Evolutionary conservation across 805 yeast genomes (phyloP).

Genomic region (Pichia cephalocereana): DNA sequence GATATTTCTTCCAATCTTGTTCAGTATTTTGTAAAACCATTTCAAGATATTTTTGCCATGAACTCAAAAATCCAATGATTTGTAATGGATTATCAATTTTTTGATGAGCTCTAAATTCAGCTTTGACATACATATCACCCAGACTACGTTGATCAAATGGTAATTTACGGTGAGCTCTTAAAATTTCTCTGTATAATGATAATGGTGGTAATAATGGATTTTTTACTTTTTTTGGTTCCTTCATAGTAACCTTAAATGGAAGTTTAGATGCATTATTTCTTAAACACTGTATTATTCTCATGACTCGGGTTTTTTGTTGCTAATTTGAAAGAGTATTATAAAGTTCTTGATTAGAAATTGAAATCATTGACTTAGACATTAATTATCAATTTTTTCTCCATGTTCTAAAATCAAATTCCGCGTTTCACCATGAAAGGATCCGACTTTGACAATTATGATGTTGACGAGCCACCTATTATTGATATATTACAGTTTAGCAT

Average conservation of each 20-base stretch:
- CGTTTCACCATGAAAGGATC: too few species aligned
- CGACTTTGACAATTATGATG: too few species aligned
- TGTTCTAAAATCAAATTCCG: too few species aligned
- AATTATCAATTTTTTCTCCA: too few species aligned
- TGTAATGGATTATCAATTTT: slow-evolving; percentile 81
- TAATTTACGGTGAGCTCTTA: slow-evolving; percentile 70
- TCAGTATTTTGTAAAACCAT: slow-evolving; percentile 36
- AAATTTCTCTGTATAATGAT: slow-evolving; percentile 63
- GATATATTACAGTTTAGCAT: too few species aligned
- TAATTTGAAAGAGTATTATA: too few species aligned
- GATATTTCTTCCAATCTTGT: slow-evolving; percentile 55
- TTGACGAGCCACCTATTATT: too few species aligned
- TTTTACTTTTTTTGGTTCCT: slow-evolving; percentile 19
- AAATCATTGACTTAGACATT: too few species aligned
- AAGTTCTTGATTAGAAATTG: too few species aligned
- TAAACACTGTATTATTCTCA: slow-evolving; percentile 13
- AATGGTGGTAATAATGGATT: slow-evolving; percentile 72
- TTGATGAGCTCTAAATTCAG: slow-evolving; percentile 82
- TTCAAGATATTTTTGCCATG: slow-evolving; percentile 84
- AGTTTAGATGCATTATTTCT: slow-evolving; percentile 6
- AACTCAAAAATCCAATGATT: slow-evolving; percentile 84
- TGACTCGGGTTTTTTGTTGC: neutral
- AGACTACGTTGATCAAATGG: slow-evolving; percentile 62
- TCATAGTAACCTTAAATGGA: slow-evolving; percentile 21
- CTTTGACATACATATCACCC: slow-evolving; percentile 85